Evolutionary conservation across 495 filamentous ascomycete species (phyloP).

Genomic region (Cenococcum geophilum): DNA sequence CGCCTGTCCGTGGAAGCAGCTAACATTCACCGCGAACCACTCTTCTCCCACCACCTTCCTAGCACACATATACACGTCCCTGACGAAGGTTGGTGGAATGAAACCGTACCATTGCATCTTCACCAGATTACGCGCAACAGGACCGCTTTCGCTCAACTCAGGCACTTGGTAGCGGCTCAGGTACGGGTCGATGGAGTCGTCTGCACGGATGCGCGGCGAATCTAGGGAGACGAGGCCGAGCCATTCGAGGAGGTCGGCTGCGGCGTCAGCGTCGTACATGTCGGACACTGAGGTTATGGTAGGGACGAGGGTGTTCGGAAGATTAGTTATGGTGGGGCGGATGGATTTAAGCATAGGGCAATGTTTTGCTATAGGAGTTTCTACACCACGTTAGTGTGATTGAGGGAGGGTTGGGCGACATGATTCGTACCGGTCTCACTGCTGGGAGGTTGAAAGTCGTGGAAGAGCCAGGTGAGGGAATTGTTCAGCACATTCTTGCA

Average conservation of each 20-base stretch:
- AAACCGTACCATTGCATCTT: constrained; percentile 37
- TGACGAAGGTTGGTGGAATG: constrained; percentile 29
- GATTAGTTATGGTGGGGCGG: neutral
- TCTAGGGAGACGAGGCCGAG: constrained; percentile 63
- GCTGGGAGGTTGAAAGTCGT: constrained; percentile 46
- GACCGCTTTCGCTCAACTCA: constrained; percentile 25
- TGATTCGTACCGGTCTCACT: constrained; percentile 3
- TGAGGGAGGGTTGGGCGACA: neutral
- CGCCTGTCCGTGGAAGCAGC: constrained; percentile 26
- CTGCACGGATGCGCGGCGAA: constrained; percentile 61
- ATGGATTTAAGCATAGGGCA: constrained; percentile 16
- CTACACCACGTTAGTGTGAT: neutral
- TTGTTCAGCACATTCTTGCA: constrained; percentile 72
- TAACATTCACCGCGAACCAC: constrained; percentile 35
- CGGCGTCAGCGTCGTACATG: constrained; percentile 21
- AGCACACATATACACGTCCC: constrained; percentile 27
- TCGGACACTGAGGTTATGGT: constrained; percentile 1
- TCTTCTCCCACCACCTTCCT: constrained; percentile 15
- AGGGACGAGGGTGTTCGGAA: constrained; percentile 7
- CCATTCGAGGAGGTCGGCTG: constrained; percentile 65
- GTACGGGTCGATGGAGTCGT: constrained; percentile 73
- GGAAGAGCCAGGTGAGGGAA: constrained; percentile 76
- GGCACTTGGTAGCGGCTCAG: constrained; percentile 75
- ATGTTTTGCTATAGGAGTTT: constrained; percentile 19
- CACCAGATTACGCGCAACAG: constrained; percentile 21